phyloP scores from a whole-genome alignment of 2,329 filamentous ascomycete genomes.

The Rutstroemia sp. region DNA sequence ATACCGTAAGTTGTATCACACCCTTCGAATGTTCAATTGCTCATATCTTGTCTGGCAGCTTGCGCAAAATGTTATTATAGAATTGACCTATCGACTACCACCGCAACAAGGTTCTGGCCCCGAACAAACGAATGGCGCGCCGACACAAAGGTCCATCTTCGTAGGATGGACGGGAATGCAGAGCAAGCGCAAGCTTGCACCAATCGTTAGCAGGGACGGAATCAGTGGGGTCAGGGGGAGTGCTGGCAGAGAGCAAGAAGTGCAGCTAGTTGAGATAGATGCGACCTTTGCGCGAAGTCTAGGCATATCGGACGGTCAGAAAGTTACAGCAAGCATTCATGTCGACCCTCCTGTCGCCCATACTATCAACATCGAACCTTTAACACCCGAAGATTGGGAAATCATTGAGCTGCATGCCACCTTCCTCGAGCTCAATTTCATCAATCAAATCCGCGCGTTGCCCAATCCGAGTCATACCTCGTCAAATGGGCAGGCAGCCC shows the following conservation, averaged over 20 bases:
- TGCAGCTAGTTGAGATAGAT: slow-evolving; percentile 77
- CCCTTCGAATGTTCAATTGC: not conserved
- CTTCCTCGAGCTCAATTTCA: slow-evolving; percentile 88
- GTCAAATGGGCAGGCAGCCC: slow-evolving; percentile 41
- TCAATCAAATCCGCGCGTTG: slow-evolving; percentile 86
- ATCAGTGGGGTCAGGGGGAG: slow-evolving; percentile 51
- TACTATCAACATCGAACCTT: slow-evolving; percentile 92
- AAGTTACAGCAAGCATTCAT: slow-evolving; percentile 65
- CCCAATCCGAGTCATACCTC: slow-evolving; percentile 70
- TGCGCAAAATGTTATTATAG: slow-evolving; percentile 92
- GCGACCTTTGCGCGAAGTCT: slow-evolving; percentile 72
- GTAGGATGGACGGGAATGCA: slow-evolving; percentile 98
- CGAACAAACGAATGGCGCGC: slow-evolving; percentile 38
- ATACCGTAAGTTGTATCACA: slow-evolving; percentile 59
- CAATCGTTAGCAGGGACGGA: slow-evolving; percentile 68
- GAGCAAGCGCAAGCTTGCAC: slow-evolving; percentile 73
- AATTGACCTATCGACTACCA: slow-evolving; percentile 68
- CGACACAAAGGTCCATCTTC: slow-evolving; percentile 64
- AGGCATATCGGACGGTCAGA: slow-evolving; percentile 74
- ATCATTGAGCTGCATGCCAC: slow-evolving; percentile 96
- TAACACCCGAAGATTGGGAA: slow-evolving; percentile 96
- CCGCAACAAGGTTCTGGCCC: slow-evolving; percentile 36
- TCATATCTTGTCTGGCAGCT: slow-evolving; percentile 43
- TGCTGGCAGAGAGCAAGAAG: slow-evolving; percentile 64
- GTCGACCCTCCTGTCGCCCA: slow-evolving; percentile 85